Conservation (phyloP, 169 alveolate species). For the Toxoplasma gondii region DNA sequence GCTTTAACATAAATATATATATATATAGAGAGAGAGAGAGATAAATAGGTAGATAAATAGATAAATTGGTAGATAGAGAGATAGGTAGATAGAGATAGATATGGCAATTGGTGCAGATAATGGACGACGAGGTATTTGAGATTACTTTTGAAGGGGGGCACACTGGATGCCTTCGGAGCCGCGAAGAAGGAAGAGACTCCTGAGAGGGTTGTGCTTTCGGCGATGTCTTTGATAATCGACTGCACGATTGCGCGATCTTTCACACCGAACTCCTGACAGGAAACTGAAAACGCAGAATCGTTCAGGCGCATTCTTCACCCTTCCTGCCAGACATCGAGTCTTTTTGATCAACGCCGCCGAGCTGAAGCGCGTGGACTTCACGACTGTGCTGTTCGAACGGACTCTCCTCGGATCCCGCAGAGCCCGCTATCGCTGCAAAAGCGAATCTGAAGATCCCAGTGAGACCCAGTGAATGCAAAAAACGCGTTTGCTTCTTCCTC, state of each 20-base stretch:
- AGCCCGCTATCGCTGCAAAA: too few species aligned
- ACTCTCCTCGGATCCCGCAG: too few species aligned
- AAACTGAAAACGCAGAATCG: neutral
- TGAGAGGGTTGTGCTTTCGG: neutral
- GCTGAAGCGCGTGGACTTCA: too few species aligned
- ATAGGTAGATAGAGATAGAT: neutral
- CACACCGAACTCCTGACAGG: conserved; percentile 28
- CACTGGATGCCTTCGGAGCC: neutral
- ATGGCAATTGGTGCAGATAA: neutral
- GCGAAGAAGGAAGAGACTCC: conserved; percentile 16
- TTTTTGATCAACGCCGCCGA: too few species aligned
- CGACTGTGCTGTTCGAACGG: too few species aligned
- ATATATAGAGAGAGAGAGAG: neutral
- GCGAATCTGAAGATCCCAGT: too few species aligned
- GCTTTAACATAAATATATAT: neutral
- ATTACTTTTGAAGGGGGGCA: conserved; percentile 5
- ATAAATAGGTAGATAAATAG: too few species aligned
- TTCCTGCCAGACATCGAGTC: too few species aligned
- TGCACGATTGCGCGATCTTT: conserved; percentile 33
- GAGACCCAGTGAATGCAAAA: too few species aligned
- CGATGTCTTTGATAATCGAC: conserved; percentile 19
- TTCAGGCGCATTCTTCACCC: too few species aligned
- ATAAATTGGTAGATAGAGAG: too few species aligned
- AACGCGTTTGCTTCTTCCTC: too few species aligned
- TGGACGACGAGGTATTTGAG: neutral